Evolutionary conservation across 2,329 filamentous ascomycete species (phyloP).

Genomic region (Alternaria sp.): DNA sequence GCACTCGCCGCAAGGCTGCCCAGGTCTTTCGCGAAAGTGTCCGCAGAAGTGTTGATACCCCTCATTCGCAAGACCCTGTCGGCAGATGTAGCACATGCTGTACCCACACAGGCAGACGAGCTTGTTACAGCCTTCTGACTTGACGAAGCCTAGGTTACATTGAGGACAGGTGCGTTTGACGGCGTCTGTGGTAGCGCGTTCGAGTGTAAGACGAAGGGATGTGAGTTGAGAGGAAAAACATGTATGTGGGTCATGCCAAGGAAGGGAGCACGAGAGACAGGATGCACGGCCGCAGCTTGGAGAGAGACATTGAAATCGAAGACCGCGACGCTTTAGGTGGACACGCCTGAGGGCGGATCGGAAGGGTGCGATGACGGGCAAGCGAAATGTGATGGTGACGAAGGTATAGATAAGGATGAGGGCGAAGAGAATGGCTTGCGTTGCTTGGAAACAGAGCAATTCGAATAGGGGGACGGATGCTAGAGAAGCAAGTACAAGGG

Average conservation of each 20-base stretch:
- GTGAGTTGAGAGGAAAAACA: constrained; percentile 81
- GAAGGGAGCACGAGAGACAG: constrained; percentile 81
- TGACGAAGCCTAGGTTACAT: constrained; percentile 92
- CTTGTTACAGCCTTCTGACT: constrained; percentile 94
- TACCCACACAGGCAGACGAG: constrained; percentile 95
- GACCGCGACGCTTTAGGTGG: constrained; percentile 73
- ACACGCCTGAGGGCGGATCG: constrained; percentile 70
- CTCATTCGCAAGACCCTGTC: constrained; percentile 66
- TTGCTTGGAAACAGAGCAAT: constrained; percentile 45
- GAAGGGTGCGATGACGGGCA: constrained; percentile 56
- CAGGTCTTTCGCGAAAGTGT: constrained; percentile 86
- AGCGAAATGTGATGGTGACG: constrained; percentile 32
- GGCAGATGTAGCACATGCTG: constrained; percentile 97
- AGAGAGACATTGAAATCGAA: constrained; percentile 79
- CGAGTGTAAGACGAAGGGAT: constrained; percentile 85
- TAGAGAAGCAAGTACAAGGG: constrained; percentile 38
- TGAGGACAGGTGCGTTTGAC: constrained; percentile 94
- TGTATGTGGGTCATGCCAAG: constrained; percentile 87
- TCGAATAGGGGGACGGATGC: constrained; percentile 43
- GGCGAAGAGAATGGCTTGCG: constrained; percentile 66
- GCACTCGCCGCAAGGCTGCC: constrained; percentile 79
- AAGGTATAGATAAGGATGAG: constrained; percentile 53
- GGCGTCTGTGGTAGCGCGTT: constrained; percentile 90
- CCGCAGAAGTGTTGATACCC: constrained; percentile 96
- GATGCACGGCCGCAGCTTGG: constrained; percentile 73